A percentile compares a stretch with the other conserved stretches of the same genome.
Evolutionary conservation across 179 eudicot genomes (phyloP).

Genomic region (Pouteria campechiana): DNA sequence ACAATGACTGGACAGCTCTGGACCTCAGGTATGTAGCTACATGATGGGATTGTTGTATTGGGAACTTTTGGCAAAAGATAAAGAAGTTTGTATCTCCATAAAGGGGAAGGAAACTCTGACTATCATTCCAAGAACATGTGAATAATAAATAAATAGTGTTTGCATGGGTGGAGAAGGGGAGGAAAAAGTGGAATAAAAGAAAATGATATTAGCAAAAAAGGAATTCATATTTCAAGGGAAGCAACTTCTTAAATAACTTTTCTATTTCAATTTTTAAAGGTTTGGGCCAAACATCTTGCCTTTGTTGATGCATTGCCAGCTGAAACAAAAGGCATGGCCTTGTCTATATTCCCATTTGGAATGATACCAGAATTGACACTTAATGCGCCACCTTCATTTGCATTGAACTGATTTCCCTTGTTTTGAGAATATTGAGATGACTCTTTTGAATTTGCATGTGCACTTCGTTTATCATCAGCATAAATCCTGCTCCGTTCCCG

Average conservation of each 20-base stretch:
- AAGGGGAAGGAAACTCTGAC: too few relatives aligned
- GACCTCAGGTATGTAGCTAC: too few relatives aligned
- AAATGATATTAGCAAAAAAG: not conserved
- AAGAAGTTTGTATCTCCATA: too few relatives aligned
- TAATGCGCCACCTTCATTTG: conserved; percentile 33
- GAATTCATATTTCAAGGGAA: too few relatives aligned
- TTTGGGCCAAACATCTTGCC: conserved; percentile 23
- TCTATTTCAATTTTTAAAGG: too few relatives aligned
- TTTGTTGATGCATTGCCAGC: conserved; percentile 39
- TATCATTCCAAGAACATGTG: too few relatives aligned
- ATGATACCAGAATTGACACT: conserved; percentile 29
- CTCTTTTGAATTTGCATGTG: conserved; percentile 40
- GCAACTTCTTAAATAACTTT: too few relatives aligned
- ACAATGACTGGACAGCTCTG: too few relatives aligned
- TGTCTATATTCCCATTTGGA: conserved; percentile 53
- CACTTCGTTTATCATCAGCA: conserved; percentile 27
- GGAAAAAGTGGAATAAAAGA: not conserved
- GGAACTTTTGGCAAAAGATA: too few relatives aligned
- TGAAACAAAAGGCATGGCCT: conserved; percentile 33
- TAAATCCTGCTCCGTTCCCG: conserved; percentile 46
- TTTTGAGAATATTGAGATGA: conserved; percentile 42
- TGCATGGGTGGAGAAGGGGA: not conserved
- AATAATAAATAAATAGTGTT: too few relatives aligned
- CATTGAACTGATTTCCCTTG: conserved; percentile 45
- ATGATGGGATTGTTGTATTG: too few relatives aligned